Evolutionary conservation across 768 basidiomycete species (phyloP).

Genomic region (Scleroderma bovista): DNA sequence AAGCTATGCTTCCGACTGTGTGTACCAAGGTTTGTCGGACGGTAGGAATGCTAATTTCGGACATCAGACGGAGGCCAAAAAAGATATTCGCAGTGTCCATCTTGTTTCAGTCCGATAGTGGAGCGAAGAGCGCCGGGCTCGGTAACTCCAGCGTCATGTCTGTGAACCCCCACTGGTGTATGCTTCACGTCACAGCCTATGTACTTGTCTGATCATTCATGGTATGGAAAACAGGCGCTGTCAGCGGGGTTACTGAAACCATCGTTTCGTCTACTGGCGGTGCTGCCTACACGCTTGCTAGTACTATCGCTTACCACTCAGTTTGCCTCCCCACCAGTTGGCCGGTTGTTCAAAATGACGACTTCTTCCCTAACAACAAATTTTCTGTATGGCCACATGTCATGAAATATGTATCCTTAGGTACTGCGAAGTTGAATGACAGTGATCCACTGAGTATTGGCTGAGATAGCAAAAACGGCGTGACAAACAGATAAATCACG

Average conservation of each 20-base stretch:
- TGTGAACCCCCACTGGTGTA: no score
- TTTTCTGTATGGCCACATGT: no score
- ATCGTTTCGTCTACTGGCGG: conserved; percentile 57
- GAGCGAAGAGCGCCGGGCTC: not conserved
- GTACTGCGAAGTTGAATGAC: no score
- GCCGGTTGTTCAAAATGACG: no score
- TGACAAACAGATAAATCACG: no score
- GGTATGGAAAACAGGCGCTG: conserved; percentile 37
- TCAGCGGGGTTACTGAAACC: conserved; percentile 47
- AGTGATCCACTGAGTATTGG: no score
- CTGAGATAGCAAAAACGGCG: no score
- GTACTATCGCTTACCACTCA: no score
- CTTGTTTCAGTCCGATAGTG: conserved; percentile 6
- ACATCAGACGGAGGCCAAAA: not conserved
- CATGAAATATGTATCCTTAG: no score
- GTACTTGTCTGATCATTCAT: not conserved
- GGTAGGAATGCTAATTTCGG: conserved; percentile 1
- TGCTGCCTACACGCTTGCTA: conserved; percentile 54
- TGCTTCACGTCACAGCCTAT: not conserved
- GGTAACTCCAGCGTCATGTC: no score
- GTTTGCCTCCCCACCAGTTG: no score
- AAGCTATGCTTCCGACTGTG: conserved; percentile 12
- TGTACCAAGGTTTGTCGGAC: conserved; percentile 16
- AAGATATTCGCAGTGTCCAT: conserved; percentile 10
- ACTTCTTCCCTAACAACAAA: no score